Base-by-base conservation (phyloP, 176 grass and related monocot genomes). In the Triticum dicoccoides region DNA sequence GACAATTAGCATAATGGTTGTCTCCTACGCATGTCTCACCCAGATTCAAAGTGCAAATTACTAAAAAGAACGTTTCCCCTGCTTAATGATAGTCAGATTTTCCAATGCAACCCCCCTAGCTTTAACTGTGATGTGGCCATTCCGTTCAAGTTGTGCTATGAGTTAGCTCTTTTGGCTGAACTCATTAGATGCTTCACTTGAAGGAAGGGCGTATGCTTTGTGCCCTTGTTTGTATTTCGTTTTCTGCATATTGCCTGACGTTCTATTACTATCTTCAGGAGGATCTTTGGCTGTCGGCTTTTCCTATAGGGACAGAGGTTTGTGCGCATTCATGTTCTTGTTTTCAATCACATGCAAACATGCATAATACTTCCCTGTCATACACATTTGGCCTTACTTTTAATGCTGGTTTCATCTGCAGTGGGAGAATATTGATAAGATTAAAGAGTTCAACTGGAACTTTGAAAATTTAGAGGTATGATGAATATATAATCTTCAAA, bases 381-480 rank as follows among this genome's bases (percentile, higher is more conserved):
- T 21, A 17, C 23, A 32, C 21, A 39, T 35, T 59, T 80, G 30
- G 18, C 71, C 41, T 74, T 41, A 77, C 24, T 52, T 62, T n/a
- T 29, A 56, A 33, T 24, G 64, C 39, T 41, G 61, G 23, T 58
- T 18, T 9, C 21, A 38, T 41, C 17, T 80, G 24, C 82, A 98
- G 96, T 98, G 93, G 96, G 96, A 98, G 64, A 91, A 92, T 61
- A 98, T 98, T 62, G 96, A 96, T 61, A 98, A 98, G 79, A 76
- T 96, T 12, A 80, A 78, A 0, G 96, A 96, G 66, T 94, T 98
- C 51, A 96, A 92, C 29, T 98, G 96, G 93, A 88, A 90, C 21
- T 98, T 98, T 13, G 85, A 93, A 80, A 94, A 98, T 88, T 78
- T 98, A 82, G 96, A 98, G 93, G 96, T 98, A 70, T 34, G 49